These are phyloP conservation scores for Domatiomyces globalis DNA, from an alignment of 2,329 filamentous ascomycete species.

Conservation along the genomic window DNA sequence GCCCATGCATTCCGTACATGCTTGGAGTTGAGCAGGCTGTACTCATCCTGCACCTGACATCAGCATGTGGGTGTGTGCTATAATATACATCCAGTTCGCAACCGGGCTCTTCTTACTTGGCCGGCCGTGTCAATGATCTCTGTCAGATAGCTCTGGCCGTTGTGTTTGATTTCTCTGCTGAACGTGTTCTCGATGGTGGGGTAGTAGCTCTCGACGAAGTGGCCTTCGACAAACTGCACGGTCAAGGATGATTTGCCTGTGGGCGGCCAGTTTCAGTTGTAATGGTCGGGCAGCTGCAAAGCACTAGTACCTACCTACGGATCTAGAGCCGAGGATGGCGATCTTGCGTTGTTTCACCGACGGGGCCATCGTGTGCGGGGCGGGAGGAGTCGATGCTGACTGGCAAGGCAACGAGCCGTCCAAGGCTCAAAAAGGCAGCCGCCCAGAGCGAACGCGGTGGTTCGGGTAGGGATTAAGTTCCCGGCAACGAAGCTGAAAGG, in stretches of 20 bases:
- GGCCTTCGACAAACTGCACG: slow-evolving; percentile 90
- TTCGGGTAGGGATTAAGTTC: not conserved
- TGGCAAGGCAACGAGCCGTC: not conserved
- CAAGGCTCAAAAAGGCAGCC: not conserved
- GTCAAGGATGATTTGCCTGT: slow-evolving; percentile 93
- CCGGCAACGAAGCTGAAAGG: no score
- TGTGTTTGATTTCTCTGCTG: slow-evolving; percentile 84
- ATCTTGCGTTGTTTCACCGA: slow-evolving; percentile 83
- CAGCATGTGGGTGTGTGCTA: not conserved
- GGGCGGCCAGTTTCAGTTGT: not conserved
- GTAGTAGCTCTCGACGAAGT: slow-evolving; percentile 98
- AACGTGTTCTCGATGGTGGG: slow-evolving; percentile 99
- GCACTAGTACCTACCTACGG: slow-evolving; percentile 53
- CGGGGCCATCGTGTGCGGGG: slow-evolving; percentile 41
- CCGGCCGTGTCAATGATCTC: slow-evolving; percentile 98
- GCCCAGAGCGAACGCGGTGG: no score
- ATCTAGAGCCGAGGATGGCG: slow-evolving; percentile 87
- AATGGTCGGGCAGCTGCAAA: not conserved
- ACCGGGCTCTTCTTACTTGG: slow-evolving; percentile 43
- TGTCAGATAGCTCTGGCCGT: slow-evolving; percentile 82
- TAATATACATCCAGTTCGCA: not conserved
- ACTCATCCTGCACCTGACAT: slow-evolving; percentile 58
- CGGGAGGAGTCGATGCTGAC: not conserved
- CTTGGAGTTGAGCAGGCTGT: slow-evolving; percentile 95
- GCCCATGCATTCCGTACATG: slow-evolving; percentile 33